Evolutionary conservation across 2,329 filamentous ascomycete genomes (phyloP), one percentile per base, ranked within the genome.

Genomic region (Aaosphaeria arxii): DNA sequence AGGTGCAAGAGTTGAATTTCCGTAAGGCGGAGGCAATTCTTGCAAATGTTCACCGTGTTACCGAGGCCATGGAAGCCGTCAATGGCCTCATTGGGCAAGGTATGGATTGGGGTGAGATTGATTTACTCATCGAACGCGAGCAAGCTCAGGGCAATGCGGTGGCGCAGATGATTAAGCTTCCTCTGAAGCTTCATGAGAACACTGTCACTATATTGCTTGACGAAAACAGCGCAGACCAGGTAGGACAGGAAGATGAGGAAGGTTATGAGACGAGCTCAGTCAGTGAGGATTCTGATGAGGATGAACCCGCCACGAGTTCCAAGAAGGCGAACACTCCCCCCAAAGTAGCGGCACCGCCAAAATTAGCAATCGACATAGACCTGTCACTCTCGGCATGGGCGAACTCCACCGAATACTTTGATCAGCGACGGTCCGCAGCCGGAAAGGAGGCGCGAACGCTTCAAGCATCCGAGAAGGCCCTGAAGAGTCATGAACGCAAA

Each of bases 41-140:
- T 67, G 89, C 90, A 24, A 97, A 99, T 61, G 78, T 90, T 1
- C 89, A 95, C 63, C 83, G 91, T 44, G 91, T 97, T 0, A 88
- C 96, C 66, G 94, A 97, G 72, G 91, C 90, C 4, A 91, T 91
- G 67, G 89, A 91, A 66, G 91, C 94, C 4, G 86, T 99, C 45
- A 97, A 95, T 67, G 89, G 89, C 1, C 75, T 97, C n/a, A 83
- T 99, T 50, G 83, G 83, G 5, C 90, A 96, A 63, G 92, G 92
- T 7, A 97, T 97, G 91, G 94, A 99, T 61, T 99, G 94, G 94
- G 84, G 90, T 7, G 88, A 96, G 56, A 91, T 97, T 60, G 89
- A 83, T 7, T 88, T 87, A 49, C 74, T 99, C 52, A 88, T 99
- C 45, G 90, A 96, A 66, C 82, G 90, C 56, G 92, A 97, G 66